Percentiles rank a stretch among this genome's conserved stretches.
phyloP scores from a whole-genome alignment of 768 basidiomycete species.

The Lactifluus hygrophoroides region DNA sequence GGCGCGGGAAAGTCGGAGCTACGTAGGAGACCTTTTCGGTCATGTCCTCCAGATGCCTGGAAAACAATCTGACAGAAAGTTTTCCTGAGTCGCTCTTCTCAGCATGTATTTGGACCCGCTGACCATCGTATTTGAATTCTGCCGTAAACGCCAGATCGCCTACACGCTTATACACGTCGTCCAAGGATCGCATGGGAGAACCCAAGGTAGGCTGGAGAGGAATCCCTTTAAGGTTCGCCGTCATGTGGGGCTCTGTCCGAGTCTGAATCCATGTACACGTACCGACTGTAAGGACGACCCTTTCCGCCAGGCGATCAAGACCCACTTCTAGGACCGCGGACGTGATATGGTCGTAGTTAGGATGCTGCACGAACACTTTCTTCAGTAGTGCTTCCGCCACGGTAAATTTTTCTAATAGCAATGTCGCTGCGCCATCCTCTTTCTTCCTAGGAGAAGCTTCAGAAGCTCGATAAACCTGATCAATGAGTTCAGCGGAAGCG shows the following conservation, averaged over 20 bases:
- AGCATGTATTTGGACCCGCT: slow-evolving; percentile 76
- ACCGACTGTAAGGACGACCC: slow-evolving; percentile 67
- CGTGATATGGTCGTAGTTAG: slow-evolving; percentile 65
- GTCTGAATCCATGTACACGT: slow-evolving; percentile 22
- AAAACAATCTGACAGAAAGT: slow-evolving; percentile 58
- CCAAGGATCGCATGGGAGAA: slow-evolving; percentile 74
- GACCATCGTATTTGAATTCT: slow-evolving; percentile 90
- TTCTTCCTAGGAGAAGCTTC: slow-evolving; percentile 27
- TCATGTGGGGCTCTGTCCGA: slow-evolving; percentile 6
- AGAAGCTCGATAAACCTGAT: slow-evolving; percentile 22
- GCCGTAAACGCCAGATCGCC: slow-evolving; percentile 62
- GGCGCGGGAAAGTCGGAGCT: slow-evolving; percentile 7
- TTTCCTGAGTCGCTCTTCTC: slow-evolving; percentile 26
- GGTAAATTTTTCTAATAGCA: slow-evolving; percentile 36
- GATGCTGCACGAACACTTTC: slow-evolving; percentile 69
- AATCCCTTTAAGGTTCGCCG: slow-evolving; percentile 41
- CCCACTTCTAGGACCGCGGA: slow-evolving; percentile 51
- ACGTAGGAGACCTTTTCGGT: slow-evolving; percentile 57
- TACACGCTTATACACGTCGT: slow-evolving; percentile 72
- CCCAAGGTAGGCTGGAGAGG: slow-evolving; percentile 85
- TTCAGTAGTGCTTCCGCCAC: slow-evolving; percentile 58
- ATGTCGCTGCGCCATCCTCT: slow-evolving; percentile 27
- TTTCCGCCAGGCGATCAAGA: slow-evolving; percentile 47
- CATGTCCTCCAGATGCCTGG: slow-evolving; percentile 88
- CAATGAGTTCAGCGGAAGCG: slow-evolving; percentile 28